Evolutionary conservation across 768 basidiomycete genomes (phyloP), one percentile per base, ranked within the genome.

Genomic region (Baorangia bicolor): DNA sequence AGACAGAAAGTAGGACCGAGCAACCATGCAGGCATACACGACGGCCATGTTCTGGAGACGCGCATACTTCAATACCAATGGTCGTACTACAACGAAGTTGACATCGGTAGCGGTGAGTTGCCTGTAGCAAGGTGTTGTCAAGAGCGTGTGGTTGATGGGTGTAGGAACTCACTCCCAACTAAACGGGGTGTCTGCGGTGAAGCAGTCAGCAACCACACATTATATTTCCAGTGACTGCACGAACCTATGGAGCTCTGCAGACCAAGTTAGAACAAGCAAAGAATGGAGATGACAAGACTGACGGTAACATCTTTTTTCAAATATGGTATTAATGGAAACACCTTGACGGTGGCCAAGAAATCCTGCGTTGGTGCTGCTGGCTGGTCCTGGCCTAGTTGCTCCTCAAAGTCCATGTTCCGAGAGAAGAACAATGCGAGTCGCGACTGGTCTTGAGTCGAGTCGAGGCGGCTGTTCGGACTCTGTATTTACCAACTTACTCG

Each of bases 41-140:
- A 83, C 76, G 12, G 90, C 83, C 74, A 90, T 79, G 66, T 92
- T 92, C 53, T 84, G 78, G 45, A 91, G 79, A 52, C 81, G 79
- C 7, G 90, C 87, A 79, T 92, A 93, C 68, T 90, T 90, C 65
- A 80, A 71, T 5, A 92, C 87, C 31, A 92, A 69, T 0, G 92
- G 92, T 8, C 90, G 83, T 20, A 93, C 84, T 48, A 93, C 77
- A 20, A 85, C 78, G 59, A 90, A 91, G 65, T 91, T 90, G 71
- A 94, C 81, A 64, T 93, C 92, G 8, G 90, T 82, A 2, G 91
- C 89, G 7, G 84, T 90, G 53, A 94, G 76, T 63, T 93, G 90
- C n/a, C 88, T 90, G 40, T 18, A 28, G 44, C 55, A 55, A 51
- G 49, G 49, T 40, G 33, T 48, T 33, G 50, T 56, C 41, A 53